Evolutionary conservation across 2,329 filamentous ascomycete genomes (phyloP).

Genomic region (Cercospora zeina): DNA sequence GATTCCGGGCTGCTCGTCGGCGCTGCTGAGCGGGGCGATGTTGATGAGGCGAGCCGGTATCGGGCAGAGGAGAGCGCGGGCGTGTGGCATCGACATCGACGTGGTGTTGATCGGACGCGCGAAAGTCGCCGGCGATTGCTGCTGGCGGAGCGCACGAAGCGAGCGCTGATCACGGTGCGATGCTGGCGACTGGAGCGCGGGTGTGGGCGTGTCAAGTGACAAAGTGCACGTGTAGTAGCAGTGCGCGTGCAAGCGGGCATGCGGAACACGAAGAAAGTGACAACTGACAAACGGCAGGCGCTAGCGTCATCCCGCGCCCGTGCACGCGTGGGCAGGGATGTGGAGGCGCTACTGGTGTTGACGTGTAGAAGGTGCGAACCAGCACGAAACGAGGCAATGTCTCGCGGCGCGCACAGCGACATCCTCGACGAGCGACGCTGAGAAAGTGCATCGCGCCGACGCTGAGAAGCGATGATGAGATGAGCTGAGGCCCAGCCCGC

Average conservation of each 20-base stretch:
- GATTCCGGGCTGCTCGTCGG: not conserved
- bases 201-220: too few species aligned
- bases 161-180: not conserved
- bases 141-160: not conserved
- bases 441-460: not conserved
- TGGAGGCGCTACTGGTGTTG: not conserved
- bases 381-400: not conserved
- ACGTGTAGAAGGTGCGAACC: constrained; percentile 3
- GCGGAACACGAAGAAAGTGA: not conserved
- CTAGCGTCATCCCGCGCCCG: not conserved
- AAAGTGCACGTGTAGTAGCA: too few species aligned
- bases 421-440: constrained; percentile 2
- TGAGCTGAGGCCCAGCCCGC: not conserved
- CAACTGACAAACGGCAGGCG: not conserved
- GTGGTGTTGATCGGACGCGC: not conserved
- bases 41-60: not conserved
- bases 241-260: not conserved
- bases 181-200: not conserved
- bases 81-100: not conserved
- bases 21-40: not conserved
- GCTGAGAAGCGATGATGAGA: too few species aligned
- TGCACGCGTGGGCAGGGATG: constrained; percentile 3
- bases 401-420: not conserved
- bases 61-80: not conserved
- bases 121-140: not conserved